Percentiles rank a stretch among this genome's conserved stretches.
Evolutionary conservation across 192 early-diverging fungal species (phyloP).

Genomic region (Rhizoclosmatium globosum): DNA sequence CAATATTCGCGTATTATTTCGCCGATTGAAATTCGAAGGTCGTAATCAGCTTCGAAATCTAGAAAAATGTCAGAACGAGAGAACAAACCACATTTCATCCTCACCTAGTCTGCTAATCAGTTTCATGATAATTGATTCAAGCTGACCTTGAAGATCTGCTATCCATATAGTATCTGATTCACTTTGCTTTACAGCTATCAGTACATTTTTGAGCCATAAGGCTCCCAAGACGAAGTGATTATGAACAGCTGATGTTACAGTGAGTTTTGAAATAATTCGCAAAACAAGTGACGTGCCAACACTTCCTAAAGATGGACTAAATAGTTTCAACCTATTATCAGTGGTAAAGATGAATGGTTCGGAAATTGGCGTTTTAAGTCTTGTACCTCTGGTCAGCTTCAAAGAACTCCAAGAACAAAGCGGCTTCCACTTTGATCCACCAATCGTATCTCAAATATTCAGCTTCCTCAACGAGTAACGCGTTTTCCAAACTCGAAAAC

Average conservation of each 20-base stretch:
- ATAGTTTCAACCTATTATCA: not conserved
- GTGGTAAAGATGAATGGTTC: not conserved
- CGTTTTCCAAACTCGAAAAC: not conserved
- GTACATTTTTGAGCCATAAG: not conserved
- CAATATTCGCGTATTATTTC: constrained; percentile 34
- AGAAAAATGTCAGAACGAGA: not conserved
- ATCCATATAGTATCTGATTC: not conserved
- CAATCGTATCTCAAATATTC: constrained; percentile 15
- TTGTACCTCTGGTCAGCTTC: constrained; percentile 7
- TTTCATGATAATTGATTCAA: not conserved
- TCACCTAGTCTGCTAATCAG: not conserved
- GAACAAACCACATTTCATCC: not conserved
- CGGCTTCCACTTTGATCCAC: constrained; percentile 16
- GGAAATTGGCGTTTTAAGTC: not conserved
- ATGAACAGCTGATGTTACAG: not conserved
- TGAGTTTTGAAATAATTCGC: not conserved
- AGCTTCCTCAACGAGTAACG: not conserved
- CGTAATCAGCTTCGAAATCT: constrained; percentile 37
- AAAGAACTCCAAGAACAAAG: constrained; percentile 8
- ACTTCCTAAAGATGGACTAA: not conserved
- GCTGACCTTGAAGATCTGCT: not conserved
- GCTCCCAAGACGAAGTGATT: constrained; percentile 1
- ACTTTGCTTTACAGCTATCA: not conserved
- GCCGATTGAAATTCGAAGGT: constrained; percentile 40
- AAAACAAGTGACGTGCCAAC: not conserved